Percentiles rank a stretch among this genome's conserved stretches.
phyloP scores from a whole-genome alignment of 345 rosid species.

The Rhodomyrtus tomentosa region DNA sequence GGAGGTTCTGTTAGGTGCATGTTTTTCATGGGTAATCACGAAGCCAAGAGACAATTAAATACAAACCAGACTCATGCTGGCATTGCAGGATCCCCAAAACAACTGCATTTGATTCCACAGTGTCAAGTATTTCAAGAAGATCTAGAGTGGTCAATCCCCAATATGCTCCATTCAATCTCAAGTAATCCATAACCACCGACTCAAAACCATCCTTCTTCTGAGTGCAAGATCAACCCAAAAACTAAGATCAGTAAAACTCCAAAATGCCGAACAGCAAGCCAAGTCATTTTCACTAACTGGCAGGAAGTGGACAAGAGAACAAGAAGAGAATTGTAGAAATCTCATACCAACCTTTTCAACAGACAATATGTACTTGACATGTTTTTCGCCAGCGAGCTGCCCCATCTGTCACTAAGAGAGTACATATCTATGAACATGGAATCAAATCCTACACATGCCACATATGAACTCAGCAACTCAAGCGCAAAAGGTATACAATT shows the following conservation, averaged over 20 bases:
- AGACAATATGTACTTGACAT: background rate
- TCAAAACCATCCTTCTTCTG: conserved; percentile 69
- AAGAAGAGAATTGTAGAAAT: background rate
- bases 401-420: background rate
- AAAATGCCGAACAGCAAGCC: background rate
- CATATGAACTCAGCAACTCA: background rate
- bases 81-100: conserved; percentile 61
- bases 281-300: background rate
- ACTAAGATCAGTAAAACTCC: background rate
- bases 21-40: fast-evolving
- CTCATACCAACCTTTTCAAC: background rate
- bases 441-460: background rate
- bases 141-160: conserved; percentile 73
- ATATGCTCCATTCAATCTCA: conserved; percentile 74
- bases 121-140: conserved; percentile 50
- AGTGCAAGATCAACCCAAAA: background rate
- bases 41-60: background rate
- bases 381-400: background rate
- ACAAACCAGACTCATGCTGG: conserved; percentile 57
- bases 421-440: background rate
- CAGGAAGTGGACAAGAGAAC: background rate
- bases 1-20: background rate
- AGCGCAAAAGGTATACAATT: background rate
- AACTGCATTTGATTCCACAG: conserved; percentile 42
- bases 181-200: conserved; percentile 82